phyloP scores from a whole-genome alignment of 106 monocot species.

The Posidonia australis region DNA sequence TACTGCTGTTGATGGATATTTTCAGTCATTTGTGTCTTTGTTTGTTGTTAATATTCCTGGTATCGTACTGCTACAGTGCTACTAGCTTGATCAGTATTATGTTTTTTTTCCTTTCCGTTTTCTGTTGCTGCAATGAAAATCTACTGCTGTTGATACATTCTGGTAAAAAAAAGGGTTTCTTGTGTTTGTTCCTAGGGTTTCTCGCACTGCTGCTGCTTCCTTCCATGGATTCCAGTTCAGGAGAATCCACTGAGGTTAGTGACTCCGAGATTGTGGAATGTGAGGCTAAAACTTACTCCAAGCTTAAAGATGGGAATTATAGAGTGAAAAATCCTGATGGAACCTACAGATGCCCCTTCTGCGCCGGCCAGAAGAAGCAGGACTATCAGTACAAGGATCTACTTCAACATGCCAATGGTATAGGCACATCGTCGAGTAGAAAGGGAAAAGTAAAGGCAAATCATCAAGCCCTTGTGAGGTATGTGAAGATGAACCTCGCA shows the following conservation, averaged over 20 bases:
- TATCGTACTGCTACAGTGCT: too few species aligned
- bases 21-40: too few species aligned
- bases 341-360: slow-evolving; percentile 57
- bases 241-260: slow-evolving; percentile 30
- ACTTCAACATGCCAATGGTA: slow-evolving; percentile 56
- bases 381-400: slow-evolving; percentile 53
- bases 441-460: slow-evolving; percentile 45
- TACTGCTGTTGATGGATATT: too few species aligned
- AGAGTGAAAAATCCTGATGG: slow-evolving; percentile 31
- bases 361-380: slow-evolving; percentile 54
- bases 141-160: too few species aligned
- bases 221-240: slow-evolving; percentile 21
- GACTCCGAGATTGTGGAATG: slow-evolving; percentile 54
- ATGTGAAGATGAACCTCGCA: slow-evolving; percentile 30
- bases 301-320: slow-evolving; percentile 15
- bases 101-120: too few species aligned
- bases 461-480: slow-evolving; percentile 48
- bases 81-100: too few species aligned
- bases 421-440: slow-evolving; percentile 43
- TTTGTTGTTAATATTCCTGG: too few species aligned
- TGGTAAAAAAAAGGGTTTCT: too few species aligned
- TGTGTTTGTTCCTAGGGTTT: too few species aligned
- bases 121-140: too few species aligned
- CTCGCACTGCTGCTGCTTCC: too few species aligned
- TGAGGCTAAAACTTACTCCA: slow-evolving; percentile 25